Base-by-base conservation (phyloP, 192 early-diverging fungal species). In the Coemansia sp. region DNA sequence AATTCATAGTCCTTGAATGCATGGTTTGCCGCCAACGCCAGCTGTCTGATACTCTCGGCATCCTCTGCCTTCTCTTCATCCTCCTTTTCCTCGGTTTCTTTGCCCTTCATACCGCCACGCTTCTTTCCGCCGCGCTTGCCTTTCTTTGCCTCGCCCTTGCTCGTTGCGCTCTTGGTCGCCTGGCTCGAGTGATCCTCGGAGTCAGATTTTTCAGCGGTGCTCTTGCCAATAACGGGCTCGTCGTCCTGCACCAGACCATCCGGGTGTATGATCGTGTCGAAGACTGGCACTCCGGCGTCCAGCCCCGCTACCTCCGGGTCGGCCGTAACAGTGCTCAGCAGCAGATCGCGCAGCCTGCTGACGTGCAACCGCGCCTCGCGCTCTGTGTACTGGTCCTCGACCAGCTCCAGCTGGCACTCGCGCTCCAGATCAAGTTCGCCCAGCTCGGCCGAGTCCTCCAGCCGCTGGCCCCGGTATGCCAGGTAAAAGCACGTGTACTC, bases 401-500 rank as follows among this genome's bases (percentile, higher is more conserved):
- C 60, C 17, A 92, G 64, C 45, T 82, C 75, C 31, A 90, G 62
- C 36, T 83, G 79, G 39, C 79, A 74, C 29, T 87, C 86, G 41
- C 87, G 82, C 6, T 79, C 79, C 60, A 85, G 82, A 17, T 86
- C 79, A 48, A 77, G 62, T 34, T 91, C 87, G 26, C 85, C 84
- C 8, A 88, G 69, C 69, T 87, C 86, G 29, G 75, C 65, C 64
- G 79, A 86, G 47, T 98, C 93, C 58, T 82, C 85, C 45, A 97
- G 62, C 19, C 84, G 81, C 53, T 68, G 57, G 25, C 86, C 90
- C 20, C 91, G 79, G 53, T 82, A 87, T 5, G 81, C 54, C 14
- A 98, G 74, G 55, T 86, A 90, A 64, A 97, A 97, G 77, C 93
- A 95, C 27, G 95, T 93, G 74, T 91, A 85, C 39, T 87, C 86